Conservation (phyloP, 2,329 filamentous ascomycete species). For the Fusarium incarnatum region DNA sequence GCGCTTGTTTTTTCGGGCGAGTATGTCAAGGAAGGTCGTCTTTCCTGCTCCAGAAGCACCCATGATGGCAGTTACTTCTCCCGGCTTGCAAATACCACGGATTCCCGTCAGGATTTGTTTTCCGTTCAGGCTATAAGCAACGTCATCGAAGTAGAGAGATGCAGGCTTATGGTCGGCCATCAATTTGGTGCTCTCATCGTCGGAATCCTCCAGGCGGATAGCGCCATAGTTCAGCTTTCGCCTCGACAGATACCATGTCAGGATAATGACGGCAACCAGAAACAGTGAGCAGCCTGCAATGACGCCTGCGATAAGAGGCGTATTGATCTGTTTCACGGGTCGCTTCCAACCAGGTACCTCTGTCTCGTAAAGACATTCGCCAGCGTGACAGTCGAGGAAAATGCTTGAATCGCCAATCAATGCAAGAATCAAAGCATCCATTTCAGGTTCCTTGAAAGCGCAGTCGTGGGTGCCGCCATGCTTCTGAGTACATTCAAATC, state of each 20-base stretch:
- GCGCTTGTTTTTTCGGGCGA: constrained; percentile 96
- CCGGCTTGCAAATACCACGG: constrained; percentile 88
- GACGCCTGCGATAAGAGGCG: constrained; percentile 91
- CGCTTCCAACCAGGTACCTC: constrained; percentile 91
- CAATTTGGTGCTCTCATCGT: constrained; percentile 86
- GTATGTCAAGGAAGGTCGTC: constrained; percentile 95
- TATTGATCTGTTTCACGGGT: constrained; percentile 95
- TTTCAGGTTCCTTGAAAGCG: constrained; percentile 88
- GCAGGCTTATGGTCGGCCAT: constrained; percentile 94
- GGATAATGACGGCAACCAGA: constrained; percentile 84
- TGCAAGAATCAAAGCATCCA: constrained; percentile 88
- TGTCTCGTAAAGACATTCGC: constrained; percentile 93
- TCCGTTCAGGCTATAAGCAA: constrained; percentile 87
- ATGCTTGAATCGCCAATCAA: constrained; percentile 96
- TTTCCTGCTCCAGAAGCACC: constrained; percentile 97
- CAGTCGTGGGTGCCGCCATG: constrained; percentile 74
- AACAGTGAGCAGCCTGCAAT: constrained; percentile 90
- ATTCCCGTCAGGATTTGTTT: constrained; percentile 86
- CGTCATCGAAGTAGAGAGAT: constrained; percentile 86
- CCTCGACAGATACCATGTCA: constrained; percentile 89
- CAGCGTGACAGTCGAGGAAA: constrained; percentile 81
- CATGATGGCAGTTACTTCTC: constrained; percentile 98
- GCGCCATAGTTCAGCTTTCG: constrained; percentile 76
- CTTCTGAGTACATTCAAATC: constrained; percentile 78
- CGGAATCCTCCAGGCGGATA: constrained; percentile 88